Evolutionary conservation across 176 grass and related monocot species (phyloP), one percentile per base, ranked within the genome.

Genomic region (Phyllostachys edulis): DNA sequence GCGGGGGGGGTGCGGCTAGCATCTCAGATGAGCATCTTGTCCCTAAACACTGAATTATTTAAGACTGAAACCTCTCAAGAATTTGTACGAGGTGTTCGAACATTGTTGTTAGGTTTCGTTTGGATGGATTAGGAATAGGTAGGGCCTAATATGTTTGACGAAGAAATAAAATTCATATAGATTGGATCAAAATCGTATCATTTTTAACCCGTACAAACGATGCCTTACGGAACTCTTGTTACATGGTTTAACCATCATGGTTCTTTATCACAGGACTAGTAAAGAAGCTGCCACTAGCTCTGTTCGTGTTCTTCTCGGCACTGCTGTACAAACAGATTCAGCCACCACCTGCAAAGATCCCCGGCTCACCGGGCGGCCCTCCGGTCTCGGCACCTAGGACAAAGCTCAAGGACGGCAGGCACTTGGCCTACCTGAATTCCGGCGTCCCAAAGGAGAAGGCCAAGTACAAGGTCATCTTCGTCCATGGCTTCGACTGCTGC

Each of bases 401-500:
- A 32, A 82, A 73, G 71, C 92, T 97, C 68, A 86, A 85, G 16
- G 92, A 97, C 55, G 92, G 95, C 82, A 91, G 95, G 90, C 68
- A 97, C 78, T 49, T 97, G 86, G 95, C 95, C 7, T 94, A 93
- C 63, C 41, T 86, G 65, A 92, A 97, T 74, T 56, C 64, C 69
- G 92, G 95, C 55, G 92, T 93, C 21, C 88, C 86, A 0, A 97
- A 88, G 71, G 81, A 93, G 38, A 40, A 82, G 52, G 95, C 95
- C 38, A 94, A 91, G 63, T 80, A 93, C 89, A 94, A 85, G 81
- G 82, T 97, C 79, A 89, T 97, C 45, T 97, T 86, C 52, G 88
- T 90, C 54, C 92, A 97, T 88, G 95, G 95, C 8, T 97, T 97
- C 45, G 88, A 91, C 42, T 94, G 73, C 8, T 94, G 86, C 82